Base-by-base conservation (phyloP, 257 asterid species). In the Nicotiana sylvestris region DNA sequence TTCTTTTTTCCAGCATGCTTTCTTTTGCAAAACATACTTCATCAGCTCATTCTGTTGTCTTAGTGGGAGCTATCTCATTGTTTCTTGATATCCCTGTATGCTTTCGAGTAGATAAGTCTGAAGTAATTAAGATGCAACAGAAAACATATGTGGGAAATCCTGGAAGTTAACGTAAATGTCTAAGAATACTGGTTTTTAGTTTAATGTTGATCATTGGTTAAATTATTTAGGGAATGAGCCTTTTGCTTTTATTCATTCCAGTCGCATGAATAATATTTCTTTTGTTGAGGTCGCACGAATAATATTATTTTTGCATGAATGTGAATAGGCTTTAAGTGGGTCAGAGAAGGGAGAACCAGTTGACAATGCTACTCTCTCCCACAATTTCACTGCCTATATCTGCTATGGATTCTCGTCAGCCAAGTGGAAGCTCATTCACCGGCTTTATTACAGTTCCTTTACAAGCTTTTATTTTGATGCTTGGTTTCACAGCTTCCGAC, bases 301-400 rank as follows among this genome's bases (percentile, higher is more conserved):
- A 46, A 74, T 46, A 25, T 7, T 25, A 49, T 74, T 74, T 74
- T 25, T 74, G 79, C 25, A 6, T 74, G 79, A 53, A 29, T 65
- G 39, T 86, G 67, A 74, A 80, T 93, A 96, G 99, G 94, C 83
- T 66, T 84, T 96, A 82, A 88, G 89, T 86, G 98, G 98, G 76
- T 85, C 95, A 46, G 98, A 96, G 87, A 96, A 94, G 87, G 98
- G 99, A 82, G 99, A 96, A 88, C 90, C 93, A 53, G 90, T 90
- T 85, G 97, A 95, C 82, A 87, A 21, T 96, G 90, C 97, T 96
- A 66, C 92, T 96, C 67, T 96, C 99, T 78, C 97, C 98, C 4
- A 80, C 91, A 16, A 86, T 90, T 66, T 87, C 97, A 67, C 89
- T 93, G 83, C 93, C 96, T 64, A 83, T 92, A 81, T 91, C 91